phyloP scores from a whole-genome alignment of 1,284 basidiomycete genomes.

The Wallemia mellicola region DNA sequence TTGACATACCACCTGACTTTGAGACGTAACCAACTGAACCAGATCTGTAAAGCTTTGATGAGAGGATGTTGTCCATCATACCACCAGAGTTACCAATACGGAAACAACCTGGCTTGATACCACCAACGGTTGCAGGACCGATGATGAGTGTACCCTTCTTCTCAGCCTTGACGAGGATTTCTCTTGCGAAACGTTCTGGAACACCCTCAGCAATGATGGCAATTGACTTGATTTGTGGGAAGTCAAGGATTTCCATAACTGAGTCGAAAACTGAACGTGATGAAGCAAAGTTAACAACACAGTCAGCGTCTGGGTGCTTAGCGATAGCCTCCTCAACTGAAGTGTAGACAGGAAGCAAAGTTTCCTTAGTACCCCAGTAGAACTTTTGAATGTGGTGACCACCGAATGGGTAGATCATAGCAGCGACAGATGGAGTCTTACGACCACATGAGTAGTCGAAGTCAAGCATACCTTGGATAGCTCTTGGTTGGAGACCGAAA shows the following conservation, averaged over 20 bases:
- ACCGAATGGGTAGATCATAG: conserved; percentile 99
- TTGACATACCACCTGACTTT: conserved; percentile 99
- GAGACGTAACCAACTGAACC: conserved; percentile 96
- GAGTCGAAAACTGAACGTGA: conserved; percentile 81
- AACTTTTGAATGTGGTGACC: conserved; percentile 99
- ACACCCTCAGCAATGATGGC: conserved; percentile 97
- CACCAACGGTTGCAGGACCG: conserved; percentile 92
- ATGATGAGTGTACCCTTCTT: conserved; percentile 77
- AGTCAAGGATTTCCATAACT: conserved; percentile 61
- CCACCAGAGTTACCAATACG: conserved; percentile 97
- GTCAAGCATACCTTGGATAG: conserved; percentile 99
- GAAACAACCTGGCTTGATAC: conserved; percentile 99
- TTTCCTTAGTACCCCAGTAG: conserved; percentile 99
- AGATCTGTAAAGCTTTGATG: conserved; percentile 91
- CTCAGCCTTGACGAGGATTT: conserved; percentile 70
- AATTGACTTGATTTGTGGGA: conserved; percentile 45
- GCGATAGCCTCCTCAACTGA: conserved; percentile 64
- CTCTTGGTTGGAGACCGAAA: conserved; percentile 91
- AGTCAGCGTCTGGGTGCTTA: conserved; percentile 91
- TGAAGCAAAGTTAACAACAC: conserved; percentile 93
- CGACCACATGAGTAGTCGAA: conserved; percentile 97
- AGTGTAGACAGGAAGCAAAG: conserved; percentile 88
- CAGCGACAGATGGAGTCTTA: conserved; percentile 70
- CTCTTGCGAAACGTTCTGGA: conserved; percentile 83
- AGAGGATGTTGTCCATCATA: conserved; percentile 99